Evolutionary conservation across 305 asterid species (phyloP).

Genomic region (Plantago lanceolata): DNA sequence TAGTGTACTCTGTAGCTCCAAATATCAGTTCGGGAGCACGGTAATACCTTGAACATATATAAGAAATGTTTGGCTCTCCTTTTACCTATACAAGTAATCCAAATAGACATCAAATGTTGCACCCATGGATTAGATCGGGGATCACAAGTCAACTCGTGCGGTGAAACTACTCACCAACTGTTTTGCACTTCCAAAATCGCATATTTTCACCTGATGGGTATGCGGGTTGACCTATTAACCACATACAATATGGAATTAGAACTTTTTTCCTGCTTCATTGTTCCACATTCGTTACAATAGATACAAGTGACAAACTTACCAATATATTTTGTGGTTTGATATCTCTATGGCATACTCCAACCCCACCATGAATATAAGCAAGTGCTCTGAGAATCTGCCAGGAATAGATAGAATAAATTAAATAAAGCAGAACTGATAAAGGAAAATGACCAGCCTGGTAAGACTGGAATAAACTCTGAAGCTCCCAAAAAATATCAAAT

Average conservation of each 20-base stretch:
- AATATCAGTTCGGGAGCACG: constrained; percentile 76
- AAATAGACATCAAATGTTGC: not conserved
- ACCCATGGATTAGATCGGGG: not conserved
- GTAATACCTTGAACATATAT: constrained; percentile 72
- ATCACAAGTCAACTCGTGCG: not conserved
- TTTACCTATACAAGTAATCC: constrained; percentile 41
- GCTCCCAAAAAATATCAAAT: not conserved
- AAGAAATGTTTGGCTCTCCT: constrained; percentile 76
- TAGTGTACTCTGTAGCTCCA: constrained; percentile 71
- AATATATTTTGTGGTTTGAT: constrained; percentile 82
- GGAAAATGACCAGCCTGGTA: not conserved
- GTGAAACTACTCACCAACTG: constrained; percentile 13
- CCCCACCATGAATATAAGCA: constrained; percentile 68
- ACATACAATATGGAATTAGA: not conserved
- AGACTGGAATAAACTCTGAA: not conserved
- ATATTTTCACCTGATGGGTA: constrained; percentile 14
- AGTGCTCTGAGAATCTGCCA: constrained; percentile 72
- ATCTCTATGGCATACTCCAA: constrained; percentile 82
- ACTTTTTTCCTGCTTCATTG: not conserved
- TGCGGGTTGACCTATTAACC: constrained; percentile 9
- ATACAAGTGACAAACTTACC: constrained; percentile 34
- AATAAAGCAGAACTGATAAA: constrained; percentile 1
- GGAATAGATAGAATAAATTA: no score
- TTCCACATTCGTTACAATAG: no score
- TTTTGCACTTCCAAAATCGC: constrained; percentile 13